Conservation (phyloP, 1,139 yeast genomes). For the Kazachstania sp. region DNA sequence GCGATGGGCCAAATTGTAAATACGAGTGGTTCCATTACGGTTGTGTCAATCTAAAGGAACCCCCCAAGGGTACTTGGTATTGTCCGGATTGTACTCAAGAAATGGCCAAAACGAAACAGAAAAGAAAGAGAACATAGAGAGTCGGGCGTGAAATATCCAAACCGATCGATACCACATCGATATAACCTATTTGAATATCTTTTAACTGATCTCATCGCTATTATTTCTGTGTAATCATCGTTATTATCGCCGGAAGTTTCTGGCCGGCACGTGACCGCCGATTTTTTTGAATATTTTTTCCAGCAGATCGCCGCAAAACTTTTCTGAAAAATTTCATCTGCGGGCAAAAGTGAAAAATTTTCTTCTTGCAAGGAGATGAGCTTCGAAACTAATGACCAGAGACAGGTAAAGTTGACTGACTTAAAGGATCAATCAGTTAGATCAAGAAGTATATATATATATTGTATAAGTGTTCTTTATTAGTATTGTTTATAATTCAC, state of each 20-base stretch:
- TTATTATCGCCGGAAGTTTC: background rate
- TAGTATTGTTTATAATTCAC: background rate
- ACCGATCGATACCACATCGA: background rate
- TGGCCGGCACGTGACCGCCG: background rate
- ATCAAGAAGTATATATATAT: background rate
- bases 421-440: too few relatives aligned
- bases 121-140: constrained; percentile 13
- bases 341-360: constrained; percentile 7
- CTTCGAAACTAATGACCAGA: background rate
- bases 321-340: background rate
- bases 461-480: background rate
- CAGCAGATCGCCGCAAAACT: background rate
- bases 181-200: too few relatives aligned
- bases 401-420: background rate
- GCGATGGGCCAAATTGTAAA: constrained; percentile 64
- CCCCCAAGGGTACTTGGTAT: constrained; percentile 68
- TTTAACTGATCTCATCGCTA: too few relatives aligned
- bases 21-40: constrained; percentile 73
- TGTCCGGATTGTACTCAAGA: constrained; percentile 51
- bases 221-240: too few relatives aligned
- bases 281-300: too few relatives aligned
- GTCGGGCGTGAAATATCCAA: too few relatives aligned
- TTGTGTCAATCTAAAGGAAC: constrained; percentile 60
- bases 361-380: constrained; percentile 6
- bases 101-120: constrained; percentile 23